These are phyloP conservation scores for Evansstolkia leycettana DNA, from an alignment of 495 filamentous ascomycete genomes.

Conservation along the genomic window DNA sequence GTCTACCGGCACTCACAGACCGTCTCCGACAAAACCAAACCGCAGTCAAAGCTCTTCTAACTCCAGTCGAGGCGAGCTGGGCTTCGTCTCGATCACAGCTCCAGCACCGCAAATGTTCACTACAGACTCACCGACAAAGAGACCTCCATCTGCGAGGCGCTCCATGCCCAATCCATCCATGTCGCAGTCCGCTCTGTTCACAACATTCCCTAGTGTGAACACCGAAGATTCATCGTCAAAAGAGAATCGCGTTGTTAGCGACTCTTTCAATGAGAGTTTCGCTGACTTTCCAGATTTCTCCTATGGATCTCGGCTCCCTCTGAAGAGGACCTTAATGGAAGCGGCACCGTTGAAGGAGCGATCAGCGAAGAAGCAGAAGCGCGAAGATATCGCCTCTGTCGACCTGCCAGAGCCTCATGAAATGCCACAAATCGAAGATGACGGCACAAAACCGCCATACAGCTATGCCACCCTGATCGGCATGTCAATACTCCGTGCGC, in stretches of 20 bases:
- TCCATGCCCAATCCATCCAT: constrained; percentile 43
- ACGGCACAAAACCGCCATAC: constrained; percentile 77
- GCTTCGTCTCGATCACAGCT: constrained; percentile 56
- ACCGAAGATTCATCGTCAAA: constrained; percentile 34
- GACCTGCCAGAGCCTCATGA: constrained; percentile 58
- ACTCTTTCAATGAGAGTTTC: constrained; percentile 37
- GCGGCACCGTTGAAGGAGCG: constrained; percentile 63
- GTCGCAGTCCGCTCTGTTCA: constrained; percentile 53
- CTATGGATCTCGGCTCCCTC: constrained; percentile 46
- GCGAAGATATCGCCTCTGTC: constrained; percentile 31
- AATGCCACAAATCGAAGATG: constrained; percentile 72
- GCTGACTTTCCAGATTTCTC: constrained; percentile 41
- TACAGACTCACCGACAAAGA: constrained; percentile 84
- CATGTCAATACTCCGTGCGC: constrained; percentile 88
- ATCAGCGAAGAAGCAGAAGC: constrained; percentile 47
- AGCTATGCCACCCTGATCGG: constrained; percentile 95
- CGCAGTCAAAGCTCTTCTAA: constrained; percentile 25
- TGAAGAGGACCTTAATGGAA: constrained; percentile 61
- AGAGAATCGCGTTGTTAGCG: constrained; percentile 47
- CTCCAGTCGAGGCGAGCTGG: constrained; percentile 23
- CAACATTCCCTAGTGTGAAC: constrained; percentile 44
- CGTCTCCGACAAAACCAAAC: constrained; percentile 46
- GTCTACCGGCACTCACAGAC: constrained; percentile 31
- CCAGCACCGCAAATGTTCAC: constrained; percentile 49
- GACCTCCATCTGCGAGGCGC: constrained; percentile 39